Evolutionary conservation across 371 early-diverging fungal species (phyloP).

Genomic region (Mortierella sp.): DNA sequence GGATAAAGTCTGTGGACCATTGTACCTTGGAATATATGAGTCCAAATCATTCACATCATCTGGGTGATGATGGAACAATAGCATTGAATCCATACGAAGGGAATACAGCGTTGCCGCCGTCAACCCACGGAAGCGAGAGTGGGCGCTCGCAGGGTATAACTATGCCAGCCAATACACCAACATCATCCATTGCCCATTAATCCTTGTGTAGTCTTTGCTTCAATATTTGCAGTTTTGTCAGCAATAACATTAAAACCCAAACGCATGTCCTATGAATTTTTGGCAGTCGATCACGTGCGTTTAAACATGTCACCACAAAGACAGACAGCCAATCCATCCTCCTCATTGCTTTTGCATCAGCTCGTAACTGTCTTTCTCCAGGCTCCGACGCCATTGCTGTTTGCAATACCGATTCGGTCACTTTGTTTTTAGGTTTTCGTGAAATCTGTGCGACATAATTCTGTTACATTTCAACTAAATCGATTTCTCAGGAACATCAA

Average conservation of each 20-base stretch:
- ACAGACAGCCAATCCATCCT: not conserved
- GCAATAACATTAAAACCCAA: too few relatives aligned
- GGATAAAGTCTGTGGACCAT: slow-evolving; percentile 65
- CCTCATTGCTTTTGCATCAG: not conserved
- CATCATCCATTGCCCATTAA: not conserved
- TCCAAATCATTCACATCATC: slow-evolving; percentile 60
- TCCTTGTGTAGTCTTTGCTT: not conserved
- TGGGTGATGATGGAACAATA: slow-evolving; percentile 44
- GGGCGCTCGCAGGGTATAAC: slow-evolving; percentile 21
- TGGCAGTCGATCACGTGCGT: not conserved
- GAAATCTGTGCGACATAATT: slow-evolving; percentile 1
- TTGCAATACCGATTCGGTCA: not conserved
- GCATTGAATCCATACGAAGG: slow-evolving; percentile 39
- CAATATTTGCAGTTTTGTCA: too few relatives aligned
- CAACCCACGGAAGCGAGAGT: slow-evolving; percentile 44
- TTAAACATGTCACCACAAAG: too few relatives aligned
- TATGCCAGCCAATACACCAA: not conserved
- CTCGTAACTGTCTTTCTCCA: not conserved
- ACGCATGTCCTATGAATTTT: not conserved
- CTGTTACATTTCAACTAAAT: not conserved
- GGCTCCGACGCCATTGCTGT: not conserved
- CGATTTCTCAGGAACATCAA: slow-evolving; percentile 5
- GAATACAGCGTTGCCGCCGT: slow-evolving; percentile 23
- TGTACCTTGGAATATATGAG: slow-evolving; percentile 60
- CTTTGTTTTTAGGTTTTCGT: not conserved